Evolutionary conservation across 805 yeast species (phyloP), one percentile per base, ranked within the genome.

Genomic region (Komagataella mondaviorum): DNA sequence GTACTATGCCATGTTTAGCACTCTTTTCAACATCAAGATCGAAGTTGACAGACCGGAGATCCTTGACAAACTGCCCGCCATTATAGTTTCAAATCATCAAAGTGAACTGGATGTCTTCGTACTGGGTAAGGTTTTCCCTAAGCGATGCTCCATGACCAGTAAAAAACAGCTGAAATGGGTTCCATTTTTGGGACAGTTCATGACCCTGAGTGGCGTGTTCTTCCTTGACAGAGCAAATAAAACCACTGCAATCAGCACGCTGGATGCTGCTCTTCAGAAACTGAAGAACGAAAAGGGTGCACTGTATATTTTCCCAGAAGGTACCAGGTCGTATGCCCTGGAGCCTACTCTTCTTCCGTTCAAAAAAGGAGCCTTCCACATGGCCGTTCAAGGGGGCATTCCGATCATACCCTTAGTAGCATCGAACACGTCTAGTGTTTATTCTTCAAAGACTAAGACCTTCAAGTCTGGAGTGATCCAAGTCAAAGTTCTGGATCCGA

Each of bases 321-420:
- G 99, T 23, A 93, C 99, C 2, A 79, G 99, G 67, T 88, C 97
- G 0, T 85, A 83, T 56, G 69, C 85, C 8, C 67, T 77, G 22
- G 74, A 73, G 43, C 83, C 95, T 49, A 80, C 74, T 3, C 68
- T 93, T 63, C 73, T 88, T 49, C 95, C 96, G 1, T 88, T 93
- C 71, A 93, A 93, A 68, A 93, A 93, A 64, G 99, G 99, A 51
- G 97, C 98, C 0, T 93, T 93, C 81, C 97, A 93, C 67, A 76
- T 93, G 62, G 99, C 99, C 6, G 85, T 86, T 55, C 96, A 89
- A 67, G 95, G 95, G 5, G 80, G 80, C 46, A 81, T 91, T 44
- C 98, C 98, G 17, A 73, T 93, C 49, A 79, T 93, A 22, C 99
- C 99, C 6, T 72, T 85, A 49, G 95, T 88, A 12, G 89, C 88